Evolutionary conservation across 2,329 filamentous ascomycete species (phyloP).

Genomic region (Alternaria sp.): DNA sequence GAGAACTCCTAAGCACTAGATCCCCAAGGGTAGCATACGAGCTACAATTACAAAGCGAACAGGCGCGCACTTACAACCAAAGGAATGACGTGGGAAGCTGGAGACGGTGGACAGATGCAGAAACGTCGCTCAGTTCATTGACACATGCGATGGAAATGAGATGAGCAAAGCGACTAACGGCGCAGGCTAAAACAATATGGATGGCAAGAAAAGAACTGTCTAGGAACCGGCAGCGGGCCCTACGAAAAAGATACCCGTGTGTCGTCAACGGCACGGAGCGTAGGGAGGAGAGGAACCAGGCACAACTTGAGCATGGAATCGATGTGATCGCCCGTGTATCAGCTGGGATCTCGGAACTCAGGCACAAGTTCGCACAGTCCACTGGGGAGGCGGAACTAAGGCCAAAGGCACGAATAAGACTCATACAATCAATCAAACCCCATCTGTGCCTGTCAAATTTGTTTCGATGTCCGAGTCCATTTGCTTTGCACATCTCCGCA

Average conservation of each 20-base stretch:
- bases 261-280: slow-evolving; percentile 42
- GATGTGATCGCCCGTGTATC: slow-evolving; percentile 46
- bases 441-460: slow-evolving; percentile 44
- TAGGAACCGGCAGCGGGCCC: slow-evolving; percentile 20
- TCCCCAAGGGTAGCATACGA: not conserved
- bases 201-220: slow-evolving; percentile 20
- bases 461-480: slow-evolving; percentile 36
- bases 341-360: slow-evolving; percentile 34
- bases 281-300: slow-evolving; percentile 37
- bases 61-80: slow-evolving; percentile 25
- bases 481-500: slow-evolving; percentile 43
- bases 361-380: slow-evolving; percentile 43
- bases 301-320: slow-evolving; percentile 43
- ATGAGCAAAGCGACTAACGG: slow-evolving; percentile 25
- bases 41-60: not conserved
- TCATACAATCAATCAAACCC: slow-evolving; percentile 28
- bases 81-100: slow-evolving; percentile 5
- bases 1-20: not conserved
- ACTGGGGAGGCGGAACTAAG: slow-evolving; percentile 41
- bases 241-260: slow-evolving; percentile 32
- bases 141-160: slow-evolving; percentile 7
- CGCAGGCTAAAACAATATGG: slow-evolving; percentile 23
- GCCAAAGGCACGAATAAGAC: slow-evolving; percentile 38
- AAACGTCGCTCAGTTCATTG: slow-evolving; percentile 15
- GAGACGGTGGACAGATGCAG: not conserved